Base-by-base conservation (phyloP, 805 yeast species). In the Kodamaea nitidulidarum region DNA sequence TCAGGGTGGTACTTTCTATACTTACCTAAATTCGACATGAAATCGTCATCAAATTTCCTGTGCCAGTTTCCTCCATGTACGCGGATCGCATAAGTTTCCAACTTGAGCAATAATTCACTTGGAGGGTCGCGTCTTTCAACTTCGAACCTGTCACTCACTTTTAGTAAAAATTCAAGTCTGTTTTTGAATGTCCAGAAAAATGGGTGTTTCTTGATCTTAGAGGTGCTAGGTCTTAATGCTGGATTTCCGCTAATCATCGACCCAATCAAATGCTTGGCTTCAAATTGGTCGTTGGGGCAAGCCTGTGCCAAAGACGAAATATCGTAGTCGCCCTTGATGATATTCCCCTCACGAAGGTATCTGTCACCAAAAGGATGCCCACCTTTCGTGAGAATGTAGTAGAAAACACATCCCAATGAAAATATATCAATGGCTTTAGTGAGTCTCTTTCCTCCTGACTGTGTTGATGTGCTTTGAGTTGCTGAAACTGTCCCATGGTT, bases 331-430 rank as follows among this genome's bases (percentile, higher is more conserved):
- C 83, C 84, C 48, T 76, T 80, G 43, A 88, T 77, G 12, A 93
- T 88, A 53, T 93, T 90, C 9, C 85, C 93, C 53, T 93, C 98
- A 39, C 98, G 73, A 51, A 82, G 58, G 52, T 87, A 88, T 34
- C 87, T 69, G 52, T 85, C 93, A n/a, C 99, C 99, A 66, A 86
- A 93, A 4, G 99, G 98, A 67, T 93, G 99, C 7, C 61, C 56
- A 0, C 98, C 98, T 11, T 76, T 77, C 0, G 95, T 74, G 26
- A 93, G 62, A 28, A 90, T 83, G 54, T 88, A 93, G 56, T 76
- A 91, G 54, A 87, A 93, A 1, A 93, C 90, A 63, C 98, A 93
- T 0, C 99, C 99, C 44, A 91, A 67, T 0, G 97, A 86, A 55
- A 93, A 93, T 3, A 93, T 84, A 60, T 93, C 99, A 39, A 93